Base-by-base conservation (phyloP, 164 flowering plant species). In the Piper longum region DNA sequence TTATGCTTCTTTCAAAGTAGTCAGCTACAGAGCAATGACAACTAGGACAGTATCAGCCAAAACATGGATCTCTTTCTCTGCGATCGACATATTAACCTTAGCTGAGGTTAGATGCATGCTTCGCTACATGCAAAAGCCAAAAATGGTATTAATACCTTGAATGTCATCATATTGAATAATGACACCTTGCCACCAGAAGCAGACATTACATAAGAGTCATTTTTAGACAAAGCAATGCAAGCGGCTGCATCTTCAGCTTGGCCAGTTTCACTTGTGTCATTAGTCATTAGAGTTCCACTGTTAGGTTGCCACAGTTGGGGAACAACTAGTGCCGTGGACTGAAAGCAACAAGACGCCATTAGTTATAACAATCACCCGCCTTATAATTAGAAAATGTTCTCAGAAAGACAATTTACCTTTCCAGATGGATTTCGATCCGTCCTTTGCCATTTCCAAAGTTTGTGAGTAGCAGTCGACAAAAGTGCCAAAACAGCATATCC, bases 361-460 rank as follows among this genome's bases (percentile, higher is more conserved):
- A 48, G 54, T 62, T 9, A 5, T 48, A 4, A 71, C 14, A 62
- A 43, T 65, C 12, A n/a, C 13, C 2, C 36, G 7, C 36, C 60
- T 7, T 57, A 36, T 11, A 26, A 26, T 7, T 16, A 57, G 2
- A 57, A 48, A 11, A 1, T 36, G 41, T 57, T 60, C 26, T 16
- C 9, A 60, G 26, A 17, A 57, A 9, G 13, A 26, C 39, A 54
- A 1, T 62, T 43, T 48, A 85, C 90, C 84, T 85, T 85, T 17
- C 79, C 88, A 56, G 71, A 60, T 12, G 82, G 83, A 67, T 81
- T 82, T 45, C 79, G 69, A 59, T 86, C 91, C 61, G 67, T 74
- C 12, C 87, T 81, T 66, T 76, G 83, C 92, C 88, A 86, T 71
- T 82, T 86, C 92, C 92, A 86, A n/a, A 86, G 79, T 64, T 80